Evolutionary conservation across 2,329 filamentous ascomycete species (phyloP).

Genomic region (Fusarium heterosporum): DNA sequence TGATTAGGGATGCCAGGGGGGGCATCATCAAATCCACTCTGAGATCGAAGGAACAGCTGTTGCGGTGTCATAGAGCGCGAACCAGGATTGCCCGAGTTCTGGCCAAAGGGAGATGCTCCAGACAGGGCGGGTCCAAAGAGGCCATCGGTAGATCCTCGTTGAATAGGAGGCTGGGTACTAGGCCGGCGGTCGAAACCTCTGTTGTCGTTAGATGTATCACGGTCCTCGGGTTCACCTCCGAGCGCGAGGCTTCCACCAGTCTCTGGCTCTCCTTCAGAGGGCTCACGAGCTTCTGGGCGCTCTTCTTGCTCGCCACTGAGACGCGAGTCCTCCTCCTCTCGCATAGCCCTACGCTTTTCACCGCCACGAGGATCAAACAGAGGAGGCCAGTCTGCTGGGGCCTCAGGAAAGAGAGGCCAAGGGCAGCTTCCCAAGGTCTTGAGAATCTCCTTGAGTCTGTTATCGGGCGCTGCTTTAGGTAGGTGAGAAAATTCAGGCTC

Average conservation of each 20-base stretch:
- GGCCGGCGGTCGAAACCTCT: conserved; percentile 69
- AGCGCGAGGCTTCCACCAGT: conserved; percentile 87
- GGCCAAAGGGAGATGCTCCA: conserved; percentile 58
- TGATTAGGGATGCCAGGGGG: conserved; percentile 67
- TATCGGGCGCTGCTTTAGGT: conserved; percentile 35
- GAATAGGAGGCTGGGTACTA: conserved; percentile 81
- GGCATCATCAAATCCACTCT: conserved; percentile 68
- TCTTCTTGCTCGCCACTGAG: conserved; percentile 62
- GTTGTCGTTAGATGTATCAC: conserved; percentile 65
- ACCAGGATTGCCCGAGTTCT: conserved; percentile 62
- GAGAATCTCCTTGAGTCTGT: conserved; percentile 52
- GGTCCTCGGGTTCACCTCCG: conserved; percentile 91
- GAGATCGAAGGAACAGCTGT: conserved; percentile 77
- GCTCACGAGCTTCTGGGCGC: conserved; percentile 57
- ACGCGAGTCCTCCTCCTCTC: conserved; percentile 74
- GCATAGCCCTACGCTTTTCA: conserved; percentile 81
- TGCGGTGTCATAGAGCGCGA: conserved; percentile 83
- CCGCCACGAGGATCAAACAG: conserved; percentile 87
- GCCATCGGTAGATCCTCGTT: conserved; percentile 68
- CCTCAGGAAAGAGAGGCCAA: conserved; percentile 43
- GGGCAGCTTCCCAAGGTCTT: conserved; percentile 54
- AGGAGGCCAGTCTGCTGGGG: conserved; percentile 64
- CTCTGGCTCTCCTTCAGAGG: conserved; percentile 80
- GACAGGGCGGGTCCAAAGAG: conserved; percentile 66
- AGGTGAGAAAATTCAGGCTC: conserved; percentile 30